A percentile compares a stretch with the other conserved stretches of the same genome.
Evolutionary conservation across 2,329 filamentous ascomycete genomes (phyloP).

Genomic region (Cladosporium austrohemisphaericum): DNA sequence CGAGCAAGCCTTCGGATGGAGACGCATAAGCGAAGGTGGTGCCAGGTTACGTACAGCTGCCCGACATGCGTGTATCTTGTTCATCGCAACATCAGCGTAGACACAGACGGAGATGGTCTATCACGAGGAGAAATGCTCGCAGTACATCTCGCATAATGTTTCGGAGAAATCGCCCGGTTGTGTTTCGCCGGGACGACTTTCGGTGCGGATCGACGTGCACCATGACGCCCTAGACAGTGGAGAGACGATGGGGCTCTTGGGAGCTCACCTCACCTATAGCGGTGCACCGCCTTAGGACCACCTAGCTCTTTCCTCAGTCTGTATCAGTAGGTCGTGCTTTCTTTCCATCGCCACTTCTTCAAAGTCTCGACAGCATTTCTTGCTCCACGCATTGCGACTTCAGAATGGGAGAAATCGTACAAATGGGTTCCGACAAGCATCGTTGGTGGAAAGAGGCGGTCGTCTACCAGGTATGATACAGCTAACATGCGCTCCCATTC

Average conservation of each 20-base stretch:
- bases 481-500: not conserved
- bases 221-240: not conserved
- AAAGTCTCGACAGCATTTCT: not conserved
- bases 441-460: constrained; percentile 40
- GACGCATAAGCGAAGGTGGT: not conserved
- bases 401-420: constrained; percentile 13
- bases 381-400: not conserved
- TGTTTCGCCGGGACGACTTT: not conserved
- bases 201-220: not conserved
- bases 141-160: not conserved
- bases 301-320: not conserved
- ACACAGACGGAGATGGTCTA: no score
- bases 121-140: constrained; percentile 6
- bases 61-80: not conserved
- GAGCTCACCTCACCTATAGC: not conserved
- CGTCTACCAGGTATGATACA: constrained; percentile 29
- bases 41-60: not conserved
- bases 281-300: constrained; percentile 3
- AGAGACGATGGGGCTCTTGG: not conserved
- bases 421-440: constrained; percentile 18
- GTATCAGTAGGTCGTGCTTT: no score
- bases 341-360: not conserved
- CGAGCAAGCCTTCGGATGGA: no score
- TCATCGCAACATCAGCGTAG: no score
- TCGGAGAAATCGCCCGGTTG: constrained; percentile 9